Conservation (phyloP, 2,329 filamentous ascomycete species). For the Xylariales sp. region DNA sequence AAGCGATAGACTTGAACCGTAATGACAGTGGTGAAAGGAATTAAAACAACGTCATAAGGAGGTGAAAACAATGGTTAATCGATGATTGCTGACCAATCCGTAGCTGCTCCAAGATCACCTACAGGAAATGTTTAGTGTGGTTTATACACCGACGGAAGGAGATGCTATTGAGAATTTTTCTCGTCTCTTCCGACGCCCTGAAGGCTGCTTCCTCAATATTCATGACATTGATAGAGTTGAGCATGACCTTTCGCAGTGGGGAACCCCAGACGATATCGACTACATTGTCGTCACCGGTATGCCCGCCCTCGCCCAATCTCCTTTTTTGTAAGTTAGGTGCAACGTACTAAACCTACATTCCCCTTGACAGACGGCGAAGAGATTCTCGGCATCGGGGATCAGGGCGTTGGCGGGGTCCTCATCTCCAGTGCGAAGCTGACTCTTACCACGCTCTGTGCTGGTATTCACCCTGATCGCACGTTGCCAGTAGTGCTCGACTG, state of each 20-base stretch:
- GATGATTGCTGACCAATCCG: slow-evolving; percentile 6
- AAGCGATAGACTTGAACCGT: slow-evolving; percentile 16
- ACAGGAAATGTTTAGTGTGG: slow-evolving; percentile 84
- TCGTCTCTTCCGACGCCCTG: slow-evolving; percentile 68
- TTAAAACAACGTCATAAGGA: too few species aligned
- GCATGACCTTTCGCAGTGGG: slow-evolving; percentile 64
- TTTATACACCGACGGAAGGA: slow-evolving; percentile 87
- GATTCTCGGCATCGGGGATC: slow-evolving; percentile 86
- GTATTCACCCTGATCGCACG: slow-evolving; percentile 74
- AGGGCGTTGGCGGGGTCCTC: slow-evolving; percentile 79
- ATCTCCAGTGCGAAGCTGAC: slow-evolving; percentile 82
- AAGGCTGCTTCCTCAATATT: slow-evolving; percentile 79
- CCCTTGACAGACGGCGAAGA: slow-evolving; percentile 56
- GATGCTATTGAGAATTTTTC: slow-evolving; percentile 86
- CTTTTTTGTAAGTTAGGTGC: neutral
- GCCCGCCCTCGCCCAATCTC: slow-evolving; percentile 6
- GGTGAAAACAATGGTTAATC: too few species aligned
- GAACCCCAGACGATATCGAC: slow-evolving; percentile 69
- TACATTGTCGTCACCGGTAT: slow-evolving; percentile 81
- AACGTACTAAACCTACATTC: too few species aligned
- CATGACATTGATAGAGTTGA: slow-evolving; percentile 62
- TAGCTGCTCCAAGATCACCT: slow-evolving; percentile 72
- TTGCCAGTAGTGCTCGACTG: slow-evolving; percentile 81
- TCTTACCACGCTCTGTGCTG: slow-evolving; percentile 80
- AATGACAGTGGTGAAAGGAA: neutral